Base-by-base conservation (phyloP, 192 early-diverging fungal species). In the Backusella tuberculispora region DNA sequence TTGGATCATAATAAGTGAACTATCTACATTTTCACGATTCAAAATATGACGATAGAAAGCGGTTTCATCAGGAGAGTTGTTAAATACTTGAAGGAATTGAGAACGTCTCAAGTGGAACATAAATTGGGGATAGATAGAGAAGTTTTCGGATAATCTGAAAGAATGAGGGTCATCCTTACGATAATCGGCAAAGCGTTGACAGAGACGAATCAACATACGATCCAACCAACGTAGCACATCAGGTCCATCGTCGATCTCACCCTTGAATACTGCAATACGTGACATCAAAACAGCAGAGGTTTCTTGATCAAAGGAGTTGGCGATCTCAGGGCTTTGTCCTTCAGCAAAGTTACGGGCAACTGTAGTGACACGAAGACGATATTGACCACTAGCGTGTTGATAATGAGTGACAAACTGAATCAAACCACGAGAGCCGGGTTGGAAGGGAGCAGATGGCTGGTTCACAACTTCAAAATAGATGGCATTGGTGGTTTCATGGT, bases 41-140 rank as follows among this genome's bases (percentile, higher is more conserved):
- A 99, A 78, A 19, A 97, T 91, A 80, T 99, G 96, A 24, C 95
- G 93, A 79, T 93, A 93, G 68, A 92, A 96, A 0, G 97, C 96
- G 0, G 96, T 97, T 70, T 99, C 98, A 81, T 99, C 98, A 8
- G 98, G 98, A 72, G 91, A 94, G 85, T 97, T 99, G 82, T 99
- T 99, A 81, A 99, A 99, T 17, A 98, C 95, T 76, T 99, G 97
- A 78, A 99, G 83, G 86, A 99, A 99, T 86, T 99, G 97, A 72
- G 90, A 93, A 46, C 98, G 87, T 47, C 98, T 89, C 74, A 99
- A 83, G 68, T 99, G 96, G 91, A 98, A 99, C 98, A 99, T 99
- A 73, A 99, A 99, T 83, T 99, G 97, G 64, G 98, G 98, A 83
- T 99, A 99, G 74, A 99, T 97, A 1, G 96, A 95, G 78, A 99